Evolutionary conservation across 306 rosid species (phyloP).

Genomic region (Hippophae tibetana): DNA sequence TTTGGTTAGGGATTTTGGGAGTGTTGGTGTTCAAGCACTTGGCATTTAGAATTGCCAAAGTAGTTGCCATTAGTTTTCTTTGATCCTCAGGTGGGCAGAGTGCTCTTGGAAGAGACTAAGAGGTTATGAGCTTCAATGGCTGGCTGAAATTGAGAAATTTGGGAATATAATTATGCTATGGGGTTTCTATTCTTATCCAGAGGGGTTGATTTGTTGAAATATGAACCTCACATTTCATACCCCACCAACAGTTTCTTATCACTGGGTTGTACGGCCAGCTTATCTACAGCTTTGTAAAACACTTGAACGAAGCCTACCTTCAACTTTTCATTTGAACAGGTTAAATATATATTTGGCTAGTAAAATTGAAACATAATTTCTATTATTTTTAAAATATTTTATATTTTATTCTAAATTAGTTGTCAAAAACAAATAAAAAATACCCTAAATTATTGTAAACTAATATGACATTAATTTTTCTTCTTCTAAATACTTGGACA

Average conservation of each 20-base stretch:
- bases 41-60: constrained; percentile 67
- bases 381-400: no score
- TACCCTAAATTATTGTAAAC: no score
- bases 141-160: constrained; percentile 8
- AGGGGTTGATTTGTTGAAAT: constrained; percentile 13
- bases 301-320: not conserved
- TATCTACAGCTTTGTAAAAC: not conserved
- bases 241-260: constrained; percentile 39
- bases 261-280: constrained; percentile 2
- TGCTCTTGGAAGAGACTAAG: not conserved
- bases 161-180: constrained; percentile 24
- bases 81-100: constrained; percentile 5
- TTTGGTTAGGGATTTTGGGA: constrained; percentile 30
- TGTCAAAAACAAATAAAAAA: no score
- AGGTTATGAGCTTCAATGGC: constrained; percentile 8
- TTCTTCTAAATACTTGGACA: no score
- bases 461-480: no score
- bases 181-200: constrained; percentile 70
- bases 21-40: constrained; percentile 38
- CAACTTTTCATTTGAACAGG: no score
- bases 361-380: no score
- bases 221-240: constrained; percentile 42
- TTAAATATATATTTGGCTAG: no score
- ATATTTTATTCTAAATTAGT: no score
- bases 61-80: constrained; percentile 52